phyloP scores from a whole-genome alignment of 2,329 filamentous ascomycete genomes.

The Dryadomyces sulphureus region DNA sequence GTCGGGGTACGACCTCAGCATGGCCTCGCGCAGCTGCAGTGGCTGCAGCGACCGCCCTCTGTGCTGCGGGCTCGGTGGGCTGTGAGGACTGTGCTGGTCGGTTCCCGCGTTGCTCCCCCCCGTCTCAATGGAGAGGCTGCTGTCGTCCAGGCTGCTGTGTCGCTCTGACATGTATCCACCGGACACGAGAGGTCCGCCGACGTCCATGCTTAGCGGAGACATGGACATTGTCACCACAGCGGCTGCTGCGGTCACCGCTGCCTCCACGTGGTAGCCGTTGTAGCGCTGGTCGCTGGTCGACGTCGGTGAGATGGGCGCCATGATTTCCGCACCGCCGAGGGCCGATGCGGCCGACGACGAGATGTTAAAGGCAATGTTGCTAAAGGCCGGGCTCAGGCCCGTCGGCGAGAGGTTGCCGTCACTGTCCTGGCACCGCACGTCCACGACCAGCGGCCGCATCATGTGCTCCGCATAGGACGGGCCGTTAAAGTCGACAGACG shows the following conservation, averaged over 20 bases:
- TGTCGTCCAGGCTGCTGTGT: constrained; percentile 29
- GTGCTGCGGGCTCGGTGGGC: constrained; percentile 14
- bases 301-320: constrained; percentile 41
- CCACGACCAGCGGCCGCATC: constrained; percentile 53
- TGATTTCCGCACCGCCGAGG: constrained; percentile 36
- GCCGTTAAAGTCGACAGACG: constrained; percentile 31
- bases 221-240: neutral
- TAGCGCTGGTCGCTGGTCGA: constrained; percentile 34
- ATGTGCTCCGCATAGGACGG: constrained; percentile 43
- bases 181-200: constrained; percentile 23
- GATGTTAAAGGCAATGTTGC: constrained; percentile 50
- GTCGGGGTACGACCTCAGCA: constrained; percentile 41
- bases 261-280: constrained; percentile 29
- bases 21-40: constrained; percentile 42
- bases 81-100: neutral
- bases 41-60: constrained; percentile 33
- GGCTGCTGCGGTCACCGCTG: neutral
- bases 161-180: constrained; percentile 33
- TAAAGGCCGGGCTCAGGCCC: constrained; percentile 52
- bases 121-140: constrained; percentile 14
- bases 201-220: neutral
- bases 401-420: constrained; percentile 48
- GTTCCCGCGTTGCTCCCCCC: neutral
- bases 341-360: constrained; percentile 21
- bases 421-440: constrained; percentile 47